Evolutionary conservation across 257 asterid genomes (phyloP), one percentile per base, ranked within the genome.

Genomic region (Solanum rostratum): DNA sequence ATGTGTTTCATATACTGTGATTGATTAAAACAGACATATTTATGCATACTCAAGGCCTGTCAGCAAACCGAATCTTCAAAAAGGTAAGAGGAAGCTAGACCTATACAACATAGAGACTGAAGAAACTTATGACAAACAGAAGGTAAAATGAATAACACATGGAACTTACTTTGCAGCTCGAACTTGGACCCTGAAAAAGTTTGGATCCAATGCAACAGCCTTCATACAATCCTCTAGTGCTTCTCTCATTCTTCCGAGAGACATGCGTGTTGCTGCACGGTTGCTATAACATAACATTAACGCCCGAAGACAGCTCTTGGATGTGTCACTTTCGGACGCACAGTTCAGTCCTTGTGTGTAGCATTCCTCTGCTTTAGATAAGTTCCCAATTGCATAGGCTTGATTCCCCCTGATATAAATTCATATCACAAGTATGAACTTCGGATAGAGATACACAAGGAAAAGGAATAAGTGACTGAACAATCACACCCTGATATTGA

Each of bases 201-300:
- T 89, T 60, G 99, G 98, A 88, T 97, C 98, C 65, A 97, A 81
- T 78, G 90, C 91, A 87, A 91, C 86, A 89, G 98, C 99, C 88
- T 90, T 91, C 88, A 79, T 76, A 88, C 99, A 97, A 89, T 97
- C 99, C 85, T 95, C 93, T 80, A 97, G 88, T 76, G 99, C 99
- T 82, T 94, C 98, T 90, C 94, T 90, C 87, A 91, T 85, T 84
- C 97, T 94, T 84, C 98, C 98, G 87, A 95, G 98, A 83, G 97
- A 91, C 93, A 97, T 93, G 20, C 94, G 95, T 29, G 98, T 90
- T 41, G 99, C 99, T 39, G 99, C 99, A 68, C 98, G 98, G 88
- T 97, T 97, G 90, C 99, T 97, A 87, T 91, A 93, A 90, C 98
- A 97, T 89, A 97, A 87, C 98, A 92, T 90, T 53, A 93, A 86